Evolutionary conservation across 2,329 filamentous ascomycete species (phyloP).

Genomic region (Aspergillus carbonarius): DNA sequence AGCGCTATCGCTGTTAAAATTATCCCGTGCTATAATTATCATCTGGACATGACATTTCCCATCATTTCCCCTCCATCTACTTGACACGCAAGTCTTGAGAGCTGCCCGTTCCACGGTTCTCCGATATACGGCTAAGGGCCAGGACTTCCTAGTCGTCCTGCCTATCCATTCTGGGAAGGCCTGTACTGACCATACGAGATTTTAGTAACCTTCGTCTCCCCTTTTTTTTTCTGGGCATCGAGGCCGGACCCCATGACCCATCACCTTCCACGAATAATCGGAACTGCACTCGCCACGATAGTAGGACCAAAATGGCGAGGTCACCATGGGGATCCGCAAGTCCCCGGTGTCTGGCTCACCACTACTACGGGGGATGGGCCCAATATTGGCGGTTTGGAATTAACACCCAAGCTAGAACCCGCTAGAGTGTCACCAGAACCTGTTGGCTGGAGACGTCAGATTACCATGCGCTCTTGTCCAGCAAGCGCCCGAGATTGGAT

Average conservation of each 20-base stretch:
- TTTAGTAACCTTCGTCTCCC: background rate
- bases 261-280: conserved; percentile 13
- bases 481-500: background rate
- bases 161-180: background rate
- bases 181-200: background rate
- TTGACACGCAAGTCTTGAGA: conserved; percentile 15
- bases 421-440: conserved; percentile 33
- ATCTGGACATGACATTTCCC: conserved; percentile 2
- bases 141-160: background rate
- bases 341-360: conserved; percentile 11
- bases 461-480: conserved; percentile 10
- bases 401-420: conserved; percentile 31
- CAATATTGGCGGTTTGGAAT: conserved; percentile 18
- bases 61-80: conserved; percentile 12
- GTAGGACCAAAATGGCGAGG: background rate
- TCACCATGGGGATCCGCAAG: conserved; percentile 11
- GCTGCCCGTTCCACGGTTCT: background rate
- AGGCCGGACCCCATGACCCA: conserved; percentile 4
- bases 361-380: conserved; percentile 11
- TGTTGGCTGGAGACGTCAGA: conserved; percentile 26
- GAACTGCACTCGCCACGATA: background rate
- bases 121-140: background rate
- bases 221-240: background rate
- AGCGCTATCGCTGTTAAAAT: conserved; percentile 7
- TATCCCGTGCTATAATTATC: conserved; percentile 13